phyloP scores from a whole-genome alignment of 495 filamentous ascomycete species.

The Glarea lozoyensis region DNA sequence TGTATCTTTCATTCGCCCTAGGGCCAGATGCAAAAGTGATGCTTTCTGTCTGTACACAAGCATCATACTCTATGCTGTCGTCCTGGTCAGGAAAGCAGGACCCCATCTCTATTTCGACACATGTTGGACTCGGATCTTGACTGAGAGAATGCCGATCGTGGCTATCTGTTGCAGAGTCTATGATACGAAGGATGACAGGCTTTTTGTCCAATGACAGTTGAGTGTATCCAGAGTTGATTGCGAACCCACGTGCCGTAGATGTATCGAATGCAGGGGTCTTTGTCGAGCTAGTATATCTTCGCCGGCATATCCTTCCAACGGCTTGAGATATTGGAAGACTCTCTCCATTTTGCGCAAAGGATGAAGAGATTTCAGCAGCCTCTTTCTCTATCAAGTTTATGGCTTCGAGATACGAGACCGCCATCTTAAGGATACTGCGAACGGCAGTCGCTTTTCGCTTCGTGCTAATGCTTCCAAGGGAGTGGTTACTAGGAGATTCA shows the following conservation, averaged over 20 bases:
- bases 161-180: neutral
- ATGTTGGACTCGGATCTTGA: neutral
- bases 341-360: neutral
- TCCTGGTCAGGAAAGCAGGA: neutral
- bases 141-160: neutral
- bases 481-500: too few relatives aligned
- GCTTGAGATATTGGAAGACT: neutral
- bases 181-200: neutral
- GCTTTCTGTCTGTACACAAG: neutral
- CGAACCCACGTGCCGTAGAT: neutral
- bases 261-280: neutral
- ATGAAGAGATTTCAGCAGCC: too few relatives aligned
- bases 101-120: neutral
- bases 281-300: neutral
- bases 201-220: neutral
- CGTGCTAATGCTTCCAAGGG: too few relatives aligned
- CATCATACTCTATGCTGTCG: neutral
- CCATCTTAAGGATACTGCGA: too few relatives aligned
- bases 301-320: neutral
- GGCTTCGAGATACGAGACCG: too few relatives aligned
- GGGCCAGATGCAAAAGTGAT: neutral
- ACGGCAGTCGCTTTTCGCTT: too few relatives aligned
- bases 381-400: too few relatives aligned
- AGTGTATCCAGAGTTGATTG: neutral
- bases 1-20: neutral